Percentiles rank a stretch among this genome's conserved stretches.
phyloP scores from a whole-genome alignment of 345 rosid genomes.

The Ceriops tagal region DNA sequence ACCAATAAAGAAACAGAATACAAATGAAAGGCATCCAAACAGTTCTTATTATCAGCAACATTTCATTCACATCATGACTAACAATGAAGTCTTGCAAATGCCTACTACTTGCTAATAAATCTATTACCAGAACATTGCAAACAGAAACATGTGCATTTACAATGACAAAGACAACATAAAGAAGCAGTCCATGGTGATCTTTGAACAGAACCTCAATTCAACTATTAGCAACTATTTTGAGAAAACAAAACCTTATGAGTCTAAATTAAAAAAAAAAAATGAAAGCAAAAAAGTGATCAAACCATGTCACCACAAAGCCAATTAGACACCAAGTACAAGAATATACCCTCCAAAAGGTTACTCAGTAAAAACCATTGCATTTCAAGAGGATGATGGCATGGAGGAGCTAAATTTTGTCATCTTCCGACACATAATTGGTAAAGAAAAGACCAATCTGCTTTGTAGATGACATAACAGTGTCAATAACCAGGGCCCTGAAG shows the following conservation, averaged over 20 bases:
- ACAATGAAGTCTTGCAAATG: too few species aligned
- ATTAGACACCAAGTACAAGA: not conserved
- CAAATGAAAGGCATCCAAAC: not conserved
- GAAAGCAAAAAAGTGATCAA: not conserved
- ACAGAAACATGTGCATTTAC: too few species aligned
- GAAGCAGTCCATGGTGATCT: too few species aligned
- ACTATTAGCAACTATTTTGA: too few species aligned
- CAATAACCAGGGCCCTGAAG: not conserved
- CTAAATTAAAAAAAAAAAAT: not conserved
- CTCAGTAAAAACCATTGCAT: conserved; percentile 14
- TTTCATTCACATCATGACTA: too few species aligned
- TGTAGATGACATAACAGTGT: conserved; percentile 33
- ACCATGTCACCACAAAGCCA: not conserved
- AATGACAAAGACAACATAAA: too few species aligned
- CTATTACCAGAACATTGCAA: too few species aligned
- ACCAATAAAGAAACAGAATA: not conserved
- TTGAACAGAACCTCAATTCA: too few species aligned
- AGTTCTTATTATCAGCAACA: not conserved
- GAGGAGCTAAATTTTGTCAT: conserved; percentile 36
- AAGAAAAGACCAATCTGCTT: conserved; percentile 34
- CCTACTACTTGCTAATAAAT: too few species aligned
- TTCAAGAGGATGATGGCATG: conserved; percentile 24
- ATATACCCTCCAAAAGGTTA: conserved; percentile 21
- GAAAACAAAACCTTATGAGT: too few species aligned
- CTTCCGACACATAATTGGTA: conserved; percentile 52